These are phyloP conservation scores for Abortiporus biennis DNA, from an alignment of 1,284 basidiomycete genomes.

Conservation along the genomic window DNA sequence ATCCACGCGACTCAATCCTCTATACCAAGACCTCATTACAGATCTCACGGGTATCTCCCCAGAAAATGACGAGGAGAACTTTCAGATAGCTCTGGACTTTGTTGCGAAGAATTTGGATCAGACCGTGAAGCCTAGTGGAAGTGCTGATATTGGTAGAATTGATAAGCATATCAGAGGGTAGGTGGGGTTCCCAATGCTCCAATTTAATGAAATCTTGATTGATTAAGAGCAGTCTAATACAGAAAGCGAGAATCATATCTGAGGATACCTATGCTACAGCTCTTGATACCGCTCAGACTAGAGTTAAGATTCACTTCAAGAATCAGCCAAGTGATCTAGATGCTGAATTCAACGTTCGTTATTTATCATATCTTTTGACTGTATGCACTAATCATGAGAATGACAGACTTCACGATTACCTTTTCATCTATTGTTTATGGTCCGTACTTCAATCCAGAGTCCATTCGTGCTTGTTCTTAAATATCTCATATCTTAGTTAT, in stretches of 20 bases:
- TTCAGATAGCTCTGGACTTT: conserved; percentile 46
- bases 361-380: neutral
- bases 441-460: conserved; percentile 24
- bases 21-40: conserved; percentile 49
- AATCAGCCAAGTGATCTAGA: conserved; percentile 53
- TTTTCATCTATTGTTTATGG: conserved; percentile 66
- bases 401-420: conserved; percentile 54
- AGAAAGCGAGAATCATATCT: conserved; percentile 67
- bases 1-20: conserved; percentile 43
- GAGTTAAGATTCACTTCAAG: conserved; percentile 39
- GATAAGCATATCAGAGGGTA: conserved; percentile 58
- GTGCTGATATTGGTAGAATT: conserved; percentile 47
- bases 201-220: conserved; percentile 7
- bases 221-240: conserved; percentile 38
- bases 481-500: conserved; percentile 33
- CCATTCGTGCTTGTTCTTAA: too few relatives aligned
- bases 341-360: conserved; percentile 51
- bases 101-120: conserved; percentile 42
- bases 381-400: too few relatives aligned
- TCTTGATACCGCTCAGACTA: conserved; percentile 41
- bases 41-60: conserved; percentile 37
- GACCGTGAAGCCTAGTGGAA: conserved; percentile 46
- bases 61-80: conserved; percentile 36
- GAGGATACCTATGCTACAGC: conserved; percentile 54
- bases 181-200: conserved; percentile 12